Percentiles rank a stretch among this genome's conserved stretches.
Evolutionary conservation across 1,284 basidiomycete genomes (phyloP).

Genomic region (Peniophora sp.): DNA sequence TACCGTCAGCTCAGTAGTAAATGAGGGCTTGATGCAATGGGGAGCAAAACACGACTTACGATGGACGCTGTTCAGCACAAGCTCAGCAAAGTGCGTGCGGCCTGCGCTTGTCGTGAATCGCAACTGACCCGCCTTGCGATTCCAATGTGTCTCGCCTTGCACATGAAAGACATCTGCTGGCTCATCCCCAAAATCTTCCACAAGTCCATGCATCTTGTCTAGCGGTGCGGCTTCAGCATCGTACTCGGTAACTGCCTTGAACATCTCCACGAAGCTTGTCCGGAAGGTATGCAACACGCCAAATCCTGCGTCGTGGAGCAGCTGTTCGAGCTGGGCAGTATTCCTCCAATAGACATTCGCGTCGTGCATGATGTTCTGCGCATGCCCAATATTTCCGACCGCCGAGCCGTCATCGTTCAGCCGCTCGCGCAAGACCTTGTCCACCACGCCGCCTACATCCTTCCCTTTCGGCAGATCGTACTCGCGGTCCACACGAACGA

Average conservation of each 20-base stretch:
- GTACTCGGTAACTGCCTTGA: slow-evolving; percentile 1
- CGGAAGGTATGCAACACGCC: not conserved
- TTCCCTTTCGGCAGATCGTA: not conserved
- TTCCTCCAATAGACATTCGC: not conserved
- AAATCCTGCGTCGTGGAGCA: not conserved
- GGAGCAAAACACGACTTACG: too few species aligned
- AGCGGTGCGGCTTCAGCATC: not conserved
- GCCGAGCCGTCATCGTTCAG: not conserved
- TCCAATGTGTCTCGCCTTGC: not conserved
- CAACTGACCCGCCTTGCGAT: not conserved
- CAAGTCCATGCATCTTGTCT: not conserved
- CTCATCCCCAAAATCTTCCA: not conserved
- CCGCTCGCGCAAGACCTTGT: not conserved
- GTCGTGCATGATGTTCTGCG: slow-evolving; percentile 1
- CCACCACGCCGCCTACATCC: not conserved
- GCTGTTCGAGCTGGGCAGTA: not conserved
- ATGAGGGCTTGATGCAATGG: too few species aligned
- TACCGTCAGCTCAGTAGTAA: too few species aligned
- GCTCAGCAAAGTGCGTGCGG: not conserved
- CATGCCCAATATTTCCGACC: not conserved
- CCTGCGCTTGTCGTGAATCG: not conserved
- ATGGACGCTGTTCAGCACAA: not conserved
- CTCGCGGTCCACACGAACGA: not conserved
- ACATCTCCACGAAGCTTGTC: not conserved
- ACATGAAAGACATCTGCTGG: not conserved